These are phyloP conservation scores for Arthrinium puccinioides DNA, from an alignment of 2,329 filamentous ascomycete species.

Conservation along the genomic window DNA sequence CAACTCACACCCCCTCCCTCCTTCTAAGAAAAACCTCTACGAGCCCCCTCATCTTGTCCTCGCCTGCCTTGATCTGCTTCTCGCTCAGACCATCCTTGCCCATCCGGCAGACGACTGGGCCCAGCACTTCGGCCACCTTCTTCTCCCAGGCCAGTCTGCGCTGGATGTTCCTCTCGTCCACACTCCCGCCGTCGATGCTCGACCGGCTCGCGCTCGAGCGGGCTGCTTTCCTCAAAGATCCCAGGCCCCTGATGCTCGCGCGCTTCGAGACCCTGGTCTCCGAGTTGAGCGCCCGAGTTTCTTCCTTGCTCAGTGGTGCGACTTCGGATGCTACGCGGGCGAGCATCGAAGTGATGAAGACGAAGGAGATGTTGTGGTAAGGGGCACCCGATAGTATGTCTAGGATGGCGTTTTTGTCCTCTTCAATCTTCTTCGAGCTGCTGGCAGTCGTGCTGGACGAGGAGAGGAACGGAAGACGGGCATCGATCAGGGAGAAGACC, in stretches of 20 bases:
- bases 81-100: slow-evolving; percentile 21
- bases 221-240: slow-evolving; percentile 35
- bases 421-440: slow-evolving; percentile 21
- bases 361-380: slow-evolving; percentile 81
- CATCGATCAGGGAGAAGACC: slow-evolving; percentile 65
- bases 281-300: slow-evolving; percentile 1
- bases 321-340: slow-evolving; percentile 44
- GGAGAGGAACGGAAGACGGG: slow-evolving; percentile 37
- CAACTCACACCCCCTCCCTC: slow-evolving; percentile 1
- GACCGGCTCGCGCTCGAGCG: slow-evolving; percentile 21
- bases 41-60: slow-evolving; percentile 58
- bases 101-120: slow-evolving; percentile 51
- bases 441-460: slow-evolving; percentile 10
- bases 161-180: slow-evolving; percentile 34
- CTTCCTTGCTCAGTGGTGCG: not conserved
- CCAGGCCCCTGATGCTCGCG: slow-evolving; percentile 21
- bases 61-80: slow-evolving; percentile 50
- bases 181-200: slow-evolving; percentile 10
- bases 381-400: slow-evolving; percentile 67
- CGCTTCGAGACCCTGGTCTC: slow-evolving; percentile 7
- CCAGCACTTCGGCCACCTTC: slow-evolving; percentile 59
- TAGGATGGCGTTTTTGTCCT: slow-evolving; percentile 50
- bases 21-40: slow-evolving; percentile 62
- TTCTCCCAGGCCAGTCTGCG: slow-evolving; percentile 53
- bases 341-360: slow-evolving; percentile 77